Evolutionary conservation across 306 rosid species (phyloP), one percentile per base, ranked within the genome.

Genomic region (Dryas octopetala): DNA sequence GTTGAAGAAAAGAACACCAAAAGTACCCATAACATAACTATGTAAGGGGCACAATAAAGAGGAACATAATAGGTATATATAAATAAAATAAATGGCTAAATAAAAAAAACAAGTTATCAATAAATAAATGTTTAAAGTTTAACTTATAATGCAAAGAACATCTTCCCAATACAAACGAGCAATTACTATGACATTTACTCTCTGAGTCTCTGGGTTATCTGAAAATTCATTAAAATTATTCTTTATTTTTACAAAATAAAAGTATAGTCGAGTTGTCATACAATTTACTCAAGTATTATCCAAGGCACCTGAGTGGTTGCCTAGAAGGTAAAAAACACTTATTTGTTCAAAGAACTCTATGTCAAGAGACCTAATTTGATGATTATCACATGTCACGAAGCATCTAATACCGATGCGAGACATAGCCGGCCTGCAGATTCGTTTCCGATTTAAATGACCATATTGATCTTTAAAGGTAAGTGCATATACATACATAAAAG

Each of bases 281-380:
- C 5, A 57, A 32, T 32, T n/a, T 11, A 67, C 9, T n/a, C 26
- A 44, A 48, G 23, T 61, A n/a, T 50, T n/a, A 14, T 13, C 68
- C 74, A n/a, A 68, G 52, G 74, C n/a, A 77, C 72, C 61, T 38
- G 50, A 70, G 4, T 14, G 32, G 11, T 16, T 28, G 14, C 50
- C 32, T 6, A 14, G 66, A 32, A 13, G 23, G 11, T 62, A 62
- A 59, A 5, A 49, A 52, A 10, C 7, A 52, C 7, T 11, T 50
- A 44, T 14, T 67, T 17, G 17, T 69, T 10, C 10, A 26, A 52
- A 38, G 9, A 2, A 43, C 9, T 69, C 41, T 51, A 51, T 4
- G 51, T 9, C 8, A 69, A 51, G 61, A 69, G 28, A 51, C 10
- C 32, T 14, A 48, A 9, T 1, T 49, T 6, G 13, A 50, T 4